Base-by-base conservation (phyloP, 1,284 basidiomycete species). In the Termitomyces sp. region DNA sequence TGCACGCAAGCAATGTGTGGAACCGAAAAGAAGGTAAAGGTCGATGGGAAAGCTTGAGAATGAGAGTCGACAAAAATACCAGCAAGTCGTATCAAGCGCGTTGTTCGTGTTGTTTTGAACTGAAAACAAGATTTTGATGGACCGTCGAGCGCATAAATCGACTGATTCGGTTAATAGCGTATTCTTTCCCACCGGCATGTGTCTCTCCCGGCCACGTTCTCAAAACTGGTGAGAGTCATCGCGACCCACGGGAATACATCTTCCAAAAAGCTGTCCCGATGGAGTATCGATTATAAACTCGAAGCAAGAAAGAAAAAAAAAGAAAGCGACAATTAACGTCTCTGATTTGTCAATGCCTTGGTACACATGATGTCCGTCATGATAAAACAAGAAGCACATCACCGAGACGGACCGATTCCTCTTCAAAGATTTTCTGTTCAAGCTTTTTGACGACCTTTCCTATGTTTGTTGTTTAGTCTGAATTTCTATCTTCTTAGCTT, bases 381-480 rank as follows among this genome's bases (percentile, higher is more conserved):
- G 30, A 46, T 19, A 69, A 41, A 17, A 73, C 55, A 12, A 81
- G 65, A 17, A 84, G 65, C 0, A 67, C 58, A 40, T 82, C 75
- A 0, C 80, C 80, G 2, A 74, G 71, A 39, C 68, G 63, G 1
- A 83, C 79, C 0, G 65, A 60, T 0, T 61, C 67, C 0, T 80
- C 78, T 57, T 77, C 76, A 42, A 60, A 62, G 3, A 80, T 61
- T 2, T 72, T 76, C 12, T 62, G 66, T 0, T 73, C 77, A 9
- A 79, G 65, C 2, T 70, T 70, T 44, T 64, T 65, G 0, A 83
- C 70, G 21, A 57, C 73, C 46, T 72, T 74, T 0, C 81, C 80
- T 2, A 80, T 64, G 52, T 75, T 74, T 24, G 71, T 72, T n/a
- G n/a, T n/a, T n/a, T n/a, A n/a, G n/a, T n/a, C n/a, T n/a, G n/a